Conservation (phyloP, 2,329 filamentous ascomycete species). For the Ambrosiella cleistominuta region DNA sequence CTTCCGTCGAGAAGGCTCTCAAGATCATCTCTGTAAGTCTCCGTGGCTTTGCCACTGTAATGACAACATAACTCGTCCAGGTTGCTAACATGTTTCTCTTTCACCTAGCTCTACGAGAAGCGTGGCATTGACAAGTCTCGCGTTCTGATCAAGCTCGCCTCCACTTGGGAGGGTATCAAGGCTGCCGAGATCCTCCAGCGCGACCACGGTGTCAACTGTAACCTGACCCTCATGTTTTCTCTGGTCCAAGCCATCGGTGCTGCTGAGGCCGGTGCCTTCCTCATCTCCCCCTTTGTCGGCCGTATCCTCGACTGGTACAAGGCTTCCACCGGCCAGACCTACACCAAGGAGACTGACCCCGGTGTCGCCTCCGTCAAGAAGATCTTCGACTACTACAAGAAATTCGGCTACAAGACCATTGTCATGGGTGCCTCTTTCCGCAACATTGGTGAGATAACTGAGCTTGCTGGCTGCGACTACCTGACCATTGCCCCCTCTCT, state of each 20-base stretch:
- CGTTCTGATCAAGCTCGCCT: constrained; percentile 95
- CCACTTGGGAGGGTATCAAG: constrained; percentile 99
- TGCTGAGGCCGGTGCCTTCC: constrained; percentile 86
- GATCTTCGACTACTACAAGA: constrained; percentile 99
- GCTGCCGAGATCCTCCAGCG: constrained; percentile 91
- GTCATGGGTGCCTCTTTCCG: constrained; percentile 99
- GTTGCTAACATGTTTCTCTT: constrained; percentile 7
- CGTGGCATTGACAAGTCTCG: constrained; percentile 85
- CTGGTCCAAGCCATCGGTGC: constrained; percentile 84
- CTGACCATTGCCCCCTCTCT: constrained; percentile 61
- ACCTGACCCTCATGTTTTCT: constrained; percentile 98
- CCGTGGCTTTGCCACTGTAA: constrained; percentile 1
- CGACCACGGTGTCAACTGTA: constrained; percentile 93
- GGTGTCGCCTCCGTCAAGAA: constrained; percentile 82
- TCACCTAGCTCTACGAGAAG: constrained; percentile 71
- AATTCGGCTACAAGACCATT: constrained; percentile 96
- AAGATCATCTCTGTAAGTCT: constrained; percentile 76
- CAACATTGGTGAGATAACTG: constrained; percentile 88
- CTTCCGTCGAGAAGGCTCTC: constrained; percentile 84
- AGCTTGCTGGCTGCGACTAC: constrained; percentile 97
- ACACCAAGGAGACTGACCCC: constrained; percentile 75
- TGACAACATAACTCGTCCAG: background rate
- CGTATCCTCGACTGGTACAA: constrained; percentile 99
- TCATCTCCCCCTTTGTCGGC: constrained; percentile 98
- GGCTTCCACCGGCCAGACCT: constrained; percentile 86